Conservation (phyloP, 192 early-diverging fungal genomes). For the Coemansia sp. region DNA sequence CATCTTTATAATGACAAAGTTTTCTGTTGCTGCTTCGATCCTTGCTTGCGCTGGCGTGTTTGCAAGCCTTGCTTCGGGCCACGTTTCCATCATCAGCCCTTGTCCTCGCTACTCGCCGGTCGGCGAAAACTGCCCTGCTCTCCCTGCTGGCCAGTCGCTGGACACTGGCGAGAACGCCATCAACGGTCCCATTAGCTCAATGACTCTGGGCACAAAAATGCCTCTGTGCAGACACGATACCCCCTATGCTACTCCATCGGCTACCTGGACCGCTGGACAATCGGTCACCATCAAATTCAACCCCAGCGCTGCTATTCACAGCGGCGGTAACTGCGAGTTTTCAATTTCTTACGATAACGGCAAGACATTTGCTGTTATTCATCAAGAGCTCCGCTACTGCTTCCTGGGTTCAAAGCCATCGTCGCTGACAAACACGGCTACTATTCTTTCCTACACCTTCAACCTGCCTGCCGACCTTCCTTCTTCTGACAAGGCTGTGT, state of each 20-base stretch:
- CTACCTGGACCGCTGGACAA: slow-evolving; percentile 43
- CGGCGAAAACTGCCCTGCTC: slow-evolving; percentile 42
- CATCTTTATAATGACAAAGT: slow-evolving; percentile 1
- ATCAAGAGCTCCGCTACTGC: slow-evolving; percentile 43
- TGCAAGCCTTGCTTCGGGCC: slow-evolving; percentile 19
- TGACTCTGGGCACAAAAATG: slow-evolving; percentile 5
- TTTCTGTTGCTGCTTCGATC: background rate
- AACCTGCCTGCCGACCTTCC: slow-evolving; percentile 59
- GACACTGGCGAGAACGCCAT: slow-evolving; percentile 39
- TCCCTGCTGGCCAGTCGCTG: slow-evolving; percentile 41
- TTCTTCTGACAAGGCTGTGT: slow-evolving; percentile 53
- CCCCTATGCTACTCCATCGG: slow-evolving; percentile 36
- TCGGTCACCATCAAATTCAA: slow-evolving; percentile 36
- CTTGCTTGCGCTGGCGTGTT: slow-evolving; percentile 11
- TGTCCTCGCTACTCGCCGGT: slow-evolving; percentile 42
- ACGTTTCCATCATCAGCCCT: slow-evolving; percentile 28
- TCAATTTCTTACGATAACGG: slow-evolving; percentile 57
- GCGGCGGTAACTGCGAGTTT: slow-evolving; percentile 61
- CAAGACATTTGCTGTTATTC: slow-evolving; percentile 59
- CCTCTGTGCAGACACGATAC: slow-evolving; percentile 42
- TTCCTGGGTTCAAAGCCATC: slow-evolving; percentile 25
- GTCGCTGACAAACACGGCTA: slow-evolving; percentile 17
- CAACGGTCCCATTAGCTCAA: slow-evolving; percentile 30
- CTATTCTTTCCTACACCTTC: slow-evolving; percentile 45
- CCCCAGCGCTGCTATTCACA: slow-evolving; percentile 33